Evolutionary conservation across 345 rosid genomes (phyloP).

Genomic region (Rhodomyrtus tomentosa): DNA sequence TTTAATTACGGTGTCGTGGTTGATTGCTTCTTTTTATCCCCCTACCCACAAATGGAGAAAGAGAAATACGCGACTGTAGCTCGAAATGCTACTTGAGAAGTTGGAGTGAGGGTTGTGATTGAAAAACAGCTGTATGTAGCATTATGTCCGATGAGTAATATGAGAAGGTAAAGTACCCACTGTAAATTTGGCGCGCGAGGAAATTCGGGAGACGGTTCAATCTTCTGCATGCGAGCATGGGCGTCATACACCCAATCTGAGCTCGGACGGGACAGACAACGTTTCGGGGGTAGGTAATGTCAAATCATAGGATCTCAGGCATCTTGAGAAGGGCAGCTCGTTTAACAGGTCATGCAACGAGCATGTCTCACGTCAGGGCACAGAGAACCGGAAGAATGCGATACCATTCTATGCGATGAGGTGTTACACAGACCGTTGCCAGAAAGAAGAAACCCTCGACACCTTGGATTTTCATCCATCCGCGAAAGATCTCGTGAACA

Average conservation of each 20-base stretch:
- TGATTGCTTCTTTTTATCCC: neutral
- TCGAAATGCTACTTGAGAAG: neutral
- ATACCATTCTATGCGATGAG: neutral
- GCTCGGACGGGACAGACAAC: neutral
- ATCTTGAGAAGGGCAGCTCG: neutral
- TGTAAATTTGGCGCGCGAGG: neutral
- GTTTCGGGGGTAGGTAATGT: neutral
- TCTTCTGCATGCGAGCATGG: neutral
- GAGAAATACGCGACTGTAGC: neutral
- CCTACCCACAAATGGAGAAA: neutral
- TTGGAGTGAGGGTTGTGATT: neutral
- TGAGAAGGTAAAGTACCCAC: neutral
- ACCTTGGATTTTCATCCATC: conserved; percentile 9
- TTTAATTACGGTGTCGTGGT: neutral
- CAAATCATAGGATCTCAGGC: neutral
- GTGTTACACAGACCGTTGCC: neutral
- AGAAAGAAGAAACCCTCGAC: neutral
- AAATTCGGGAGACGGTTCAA: neutral
- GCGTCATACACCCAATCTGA: neutral
- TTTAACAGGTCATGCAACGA: neutral
- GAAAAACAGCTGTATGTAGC: neutral
- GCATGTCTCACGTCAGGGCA: neutral
- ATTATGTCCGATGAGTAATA: neutral
- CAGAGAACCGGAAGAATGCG: neutral
- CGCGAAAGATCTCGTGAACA: conserved; percentile 48